phyloP scores from a whole-genome alignment of 2,329 filamentous ascomycete species.

The Coniochaeta sp. region DNA sequence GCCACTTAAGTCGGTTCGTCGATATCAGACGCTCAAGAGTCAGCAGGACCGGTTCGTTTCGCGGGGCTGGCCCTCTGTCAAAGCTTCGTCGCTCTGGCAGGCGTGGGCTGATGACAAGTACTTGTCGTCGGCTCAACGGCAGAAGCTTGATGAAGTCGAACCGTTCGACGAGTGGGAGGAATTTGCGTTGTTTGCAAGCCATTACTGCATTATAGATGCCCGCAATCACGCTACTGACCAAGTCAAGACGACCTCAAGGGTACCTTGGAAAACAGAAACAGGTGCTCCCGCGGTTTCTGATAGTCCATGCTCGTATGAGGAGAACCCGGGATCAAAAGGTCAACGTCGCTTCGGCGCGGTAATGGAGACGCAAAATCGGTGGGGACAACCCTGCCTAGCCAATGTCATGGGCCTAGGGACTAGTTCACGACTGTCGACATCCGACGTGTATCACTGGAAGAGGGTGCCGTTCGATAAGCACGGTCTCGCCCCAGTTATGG shows the following conservation, averaged over 20 bases:
- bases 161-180: slow-evolving; percentile 97
- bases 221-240: not conserved
- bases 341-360: slow-evolving; percentile 56
- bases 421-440: slow-evolving; percentile 39
- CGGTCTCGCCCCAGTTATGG: not conserved
- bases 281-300: too few relatives aligned
- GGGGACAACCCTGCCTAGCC: slow-evolving; percentile 36
- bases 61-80: slow-evolving; percentile 60
- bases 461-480: not conserved
- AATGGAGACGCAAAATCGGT: slow-evolving; percentile 30
- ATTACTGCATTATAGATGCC: slow-evolving; percentile 76
- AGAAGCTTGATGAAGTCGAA: slow-evolving; percentile 61
- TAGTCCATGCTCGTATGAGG: slow-evolving; percentile 18
- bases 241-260: too few relatives aligned
- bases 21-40: slow-evolving; percentile 58
- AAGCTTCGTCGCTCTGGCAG: slow-evolving; percentile 69
- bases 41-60: slow-evolving; percentile 62
- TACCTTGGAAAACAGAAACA: too few relatives aligned
- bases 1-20: slow-evolving; percentile 65
- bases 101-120: slow-evolving; percentile 69
- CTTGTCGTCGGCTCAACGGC: slow-evolving; percentile 52
- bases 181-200: slow-evolving; percentile 74
- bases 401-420: slow-evolving; percentile 37
- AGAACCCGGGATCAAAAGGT: slow-evolving; percentile 31
- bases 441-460: slow-evolving; percentile 37